Conservation (phyloP, 2,329 filamentous ascomycete genomes). For the Exophiala viscosa region DNA sequence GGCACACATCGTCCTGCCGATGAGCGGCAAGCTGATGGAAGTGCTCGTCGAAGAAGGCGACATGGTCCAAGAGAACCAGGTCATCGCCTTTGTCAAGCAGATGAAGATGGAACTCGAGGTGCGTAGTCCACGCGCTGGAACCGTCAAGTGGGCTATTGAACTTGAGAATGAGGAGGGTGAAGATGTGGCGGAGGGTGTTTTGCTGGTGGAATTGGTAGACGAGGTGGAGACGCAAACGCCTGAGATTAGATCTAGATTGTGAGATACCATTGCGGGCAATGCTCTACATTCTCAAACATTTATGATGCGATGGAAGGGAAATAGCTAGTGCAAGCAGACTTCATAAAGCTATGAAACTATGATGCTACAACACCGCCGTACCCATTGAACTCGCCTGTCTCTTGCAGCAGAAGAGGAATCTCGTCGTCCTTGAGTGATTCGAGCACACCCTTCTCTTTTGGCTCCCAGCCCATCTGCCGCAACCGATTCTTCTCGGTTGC, state of each 20-base stretch:
- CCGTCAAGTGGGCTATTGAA: conserved; percentile 46
- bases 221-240: neutral
- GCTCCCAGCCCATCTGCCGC: conserved; percentile 45
- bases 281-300: too few relatives aligned
- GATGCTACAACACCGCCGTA: conserved; percentile 7
- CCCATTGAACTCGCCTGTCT: conserved; percentile 4
- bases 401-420: conserved; percentile 22
- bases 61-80: conserved; percentile 47
- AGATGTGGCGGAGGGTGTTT: conserved; percentile 55
- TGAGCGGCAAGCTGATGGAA: conserved; percentile 59
- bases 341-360: too few relatives aligned
- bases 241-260: neutral
- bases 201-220: conserved; percentile 45
- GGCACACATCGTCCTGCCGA: conserved; percentile 53
- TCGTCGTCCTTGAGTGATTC: conserved; percentile 43
- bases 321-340: too few relatives aligned
- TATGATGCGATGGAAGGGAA: too few relatives aligned
- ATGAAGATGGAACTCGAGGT: conserved; percentile 71
- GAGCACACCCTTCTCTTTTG: conserved; percentile 42
- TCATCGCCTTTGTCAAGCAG: conserved; percentile 59
- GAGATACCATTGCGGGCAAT: neutral
- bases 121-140: conserved; percentile 46
- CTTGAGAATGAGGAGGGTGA: conserved; percentile 34
- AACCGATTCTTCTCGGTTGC: conserved; percentile 33
- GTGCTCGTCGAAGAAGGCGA: conserved; percentile 55